Conservation (phyloP, 768 basidiomycete genomes). For the Hygrophorus russula region DNA sequence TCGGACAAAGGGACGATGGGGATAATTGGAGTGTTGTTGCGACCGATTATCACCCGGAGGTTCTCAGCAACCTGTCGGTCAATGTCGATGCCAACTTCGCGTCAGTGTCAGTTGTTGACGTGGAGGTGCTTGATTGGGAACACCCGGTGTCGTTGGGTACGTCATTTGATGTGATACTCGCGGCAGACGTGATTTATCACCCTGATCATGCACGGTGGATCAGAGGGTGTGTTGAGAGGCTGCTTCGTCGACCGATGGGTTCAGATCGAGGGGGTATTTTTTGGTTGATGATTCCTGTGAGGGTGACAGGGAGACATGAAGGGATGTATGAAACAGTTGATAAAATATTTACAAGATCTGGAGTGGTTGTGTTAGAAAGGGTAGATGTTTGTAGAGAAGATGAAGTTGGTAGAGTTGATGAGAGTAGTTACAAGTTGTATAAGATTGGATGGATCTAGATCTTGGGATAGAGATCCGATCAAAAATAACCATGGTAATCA, state of each 20-base stretch:
- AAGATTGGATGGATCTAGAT: constrained; percentile 74
- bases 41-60: constrained; percentile 72
- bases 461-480: too few relatives aligned
- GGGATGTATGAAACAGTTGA: constrained; percentile 48
- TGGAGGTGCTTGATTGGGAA: constrained; percentile 58
- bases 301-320: constrained; percentile 54
- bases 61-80: constrained; percentile 50
- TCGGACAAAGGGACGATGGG: constrained; percentile 10
- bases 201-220: constrained; percentile 63
- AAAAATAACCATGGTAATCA: too few relatives aligned
- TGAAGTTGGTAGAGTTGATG: constrained; percentile 57
- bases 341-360: constrained; percentile 34
- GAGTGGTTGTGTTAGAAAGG: constrained; percentile 35
- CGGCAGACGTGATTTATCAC: constrained; percentile 74
- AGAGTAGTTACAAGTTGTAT: constrained; percentile 57
- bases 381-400: constrained; percentile 34
- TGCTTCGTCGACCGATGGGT: constrained; percentile 27
- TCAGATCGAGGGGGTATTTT: constrained; percentile 33
- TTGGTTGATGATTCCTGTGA: constrained; percentile 63
- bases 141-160: constrained; percentile 21
- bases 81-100: constrained; percentile 47
- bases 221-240: constrained; percentile 41
- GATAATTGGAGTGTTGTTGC: constrained; percentile 34
- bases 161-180: constrained; percentile 53
- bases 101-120: constrained; percentile 23